phyloP scores from a whole-genome alignment of 495 filamentous ascomycete species.

The Trichoderma asperelloides region DNA sequence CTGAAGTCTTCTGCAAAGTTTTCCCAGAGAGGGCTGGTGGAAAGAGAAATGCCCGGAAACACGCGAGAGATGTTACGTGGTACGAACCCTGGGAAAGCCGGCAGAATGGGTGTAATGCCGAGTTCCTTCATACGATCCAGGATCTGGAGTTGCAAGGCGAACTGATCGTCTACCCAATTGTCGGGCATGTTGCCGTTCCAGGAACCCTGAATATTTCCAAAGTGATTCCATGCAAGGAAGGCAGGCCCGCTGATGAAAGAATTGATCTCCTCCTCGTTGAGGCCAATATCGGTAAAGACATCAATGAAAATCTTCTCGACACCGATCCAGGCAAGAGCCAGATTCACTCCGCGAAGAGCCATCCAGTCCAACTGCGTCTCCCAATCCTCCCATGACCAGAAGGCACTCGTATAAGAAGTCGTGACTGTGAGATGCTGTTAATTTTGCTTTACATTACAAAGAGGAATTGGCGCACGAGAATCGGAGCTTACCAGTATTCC shows the following conservation, averaged over 20 bases:
- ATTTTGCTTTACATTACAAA: too few relatives aligned
- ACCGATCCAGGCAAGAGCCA: conserved; percentile 46
- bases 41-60: conserved; percentile 34
- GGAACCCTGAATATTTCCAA: conserved; percentile 47
- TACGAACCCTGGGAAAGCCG: conserved; percentile 42
- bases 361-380: conserved; percentile 47
- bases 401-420: conserved; percentile 45
- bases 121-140: conserved; percentile 41
- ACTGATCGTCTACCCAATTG: conserved; percentile 39
- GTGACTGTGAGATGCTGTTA: conserved; percentile 28
- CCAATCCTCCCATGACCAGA: conserved; percentile 49
- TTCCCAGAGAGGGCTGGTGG: conserved; percentile 39
- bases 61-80: conserved; percentile 31
- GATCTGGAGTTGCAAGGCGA: conserved; percentile 40
- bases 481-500: conserved; percentile 32
- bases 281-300: conserved; percentile 38
- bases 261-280: conserved; percentile 35
- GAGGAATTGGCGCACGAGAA: not conserved
- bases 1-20: conserved; percentile 35
- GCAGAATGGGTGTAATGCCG: conserved; percentile 45
- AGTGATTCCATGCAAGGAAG: conserved; percentile 48
- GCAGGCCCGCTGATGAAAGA: conserved; percentile 42
- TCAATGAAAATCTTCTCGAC: conserved; percentile 43
- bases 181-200: conserved; percentile 37
- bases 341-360: conserved; percentile 43